These are phyloP conservation scores for Candida sanyaensis DNA, from an alignment of 1,139 yeast species.

Conservation along the genomic window DNA sequence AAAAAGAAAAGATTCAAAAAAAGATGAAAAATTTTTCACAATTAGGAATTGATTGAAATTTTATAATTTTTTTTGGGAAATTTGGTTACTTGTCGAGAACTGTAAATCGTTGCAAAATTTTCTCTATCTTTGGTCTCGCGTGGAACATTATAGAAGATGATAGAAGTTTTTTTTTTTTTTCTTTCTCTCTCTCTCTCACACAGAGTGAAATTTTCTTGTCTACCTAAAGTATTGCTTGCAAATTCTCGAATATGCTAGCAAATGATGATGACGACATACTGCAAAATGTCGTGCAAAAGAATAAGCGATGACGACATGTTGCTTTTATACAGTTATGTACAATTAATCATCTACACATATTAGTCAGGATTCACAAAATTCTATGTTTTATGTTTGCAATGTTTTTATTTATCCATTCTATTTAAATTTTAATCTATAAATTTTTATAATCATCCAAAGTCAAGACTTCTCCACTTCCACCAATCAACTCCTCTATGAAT, in stretches of 20 bases:
- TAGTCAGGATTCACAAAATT: too few species aligned
- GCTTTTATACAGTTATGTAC: too few species aligned
- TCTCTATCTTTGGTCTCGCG: slow-evolving; percentile 3
- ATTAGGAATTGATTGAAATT: slow-evolving; percentile 1
- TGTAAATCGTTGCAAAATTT: slow-evolving; percentile 6
- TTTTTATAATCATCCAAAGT: slow-evolving; percentile 20
- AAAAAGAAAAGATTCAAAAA: slow-evolving; percentile 5
- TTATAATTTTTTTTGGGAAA: slow-evolving; percentile 2
- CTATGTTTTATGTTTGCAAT: too few species aligned
- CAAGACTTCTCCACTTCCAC: slow-evolving; percentile 22
- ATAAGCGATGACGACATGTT: too few species aligned
- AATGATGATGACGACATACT: too few species aligned
- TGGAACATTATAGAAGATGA: slow-evolving; percentile 8
- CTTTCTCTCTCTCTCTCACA: not conserved
- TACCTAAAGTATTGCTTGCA: not conserved
- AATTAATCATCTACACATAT: too few species aligned
- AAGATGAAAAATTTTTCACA: slow-evolving; percentile 4
- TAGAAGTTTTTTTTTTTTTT: slow-evolving; percentile 6
- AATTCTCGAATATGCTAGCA: not conserved
- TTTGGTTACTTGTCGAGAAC: slow-evolving; percentile 1
- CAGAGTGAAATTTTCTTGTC: not conserved
- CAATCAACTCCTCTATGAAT: slow-evolving; percentile 21
- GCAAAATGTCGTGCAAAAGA: too few species aligned
- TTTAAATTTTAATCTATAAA: slow-evolving; percentile 1
- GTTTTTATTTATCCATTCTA: too few species aligned